These are phyloP conservation scores for Daldinia vernicosa DNA, from an alignment of 495 filamentous ascomycete species.

Conservation along the genomic window DNA sequence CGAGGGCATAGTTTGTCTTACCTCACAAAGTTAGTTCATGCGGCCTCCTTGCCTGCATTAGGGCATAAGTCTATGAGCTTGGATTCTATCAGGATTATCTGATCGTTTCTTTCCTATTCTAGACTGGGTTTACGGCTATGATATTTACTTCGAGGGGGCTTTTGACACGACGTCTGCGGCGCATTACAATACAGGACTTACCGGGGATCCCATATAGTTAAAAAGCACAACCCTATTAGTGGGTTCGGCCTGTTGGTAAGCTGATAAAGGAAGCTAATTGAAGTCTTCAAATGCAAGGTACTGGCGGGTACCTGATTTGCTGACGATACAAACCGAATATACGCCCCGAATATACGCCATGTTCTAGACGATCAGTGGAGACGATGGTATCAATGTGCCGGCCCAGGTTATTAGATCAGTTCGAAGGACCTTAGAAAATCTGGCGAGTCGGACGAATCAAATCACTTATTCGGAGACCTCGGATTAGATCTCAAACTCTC, in stretches of 20 bases:
- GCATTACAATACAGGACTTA: not conserved
- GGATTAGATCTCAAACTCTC: not conserved
- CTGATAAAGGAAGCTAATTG: constrained; percentile 1
- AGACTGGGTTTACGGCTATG: not conserved
- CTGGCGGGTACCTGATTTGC: not conserved
- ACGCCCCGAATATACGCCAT: not conserved
- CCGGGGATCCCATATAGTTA: not conserved
- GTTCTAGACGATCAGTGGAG: not conserved
- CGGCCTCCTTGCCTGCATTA: constrained; percentile 13
- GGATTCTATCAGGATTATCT: constrained; percentile 1
- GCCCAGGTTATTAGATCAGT: not conserved
- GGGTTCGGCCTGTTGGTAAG: not conserved
- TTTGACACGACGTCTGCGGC: not conserved
- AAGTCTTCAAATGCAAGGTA: not conserved
- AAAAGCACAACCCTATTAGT: not conserved
- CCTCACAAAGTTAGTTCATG: constrained; percentile 2
- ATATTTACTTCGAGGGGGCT: not conserved
- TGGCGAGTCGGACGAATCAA: not conserved
- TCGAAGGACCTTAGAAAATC: not conserved
- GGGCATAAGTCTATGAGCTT: constrained; percentile 1
- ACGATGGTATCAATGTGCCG: not conserved
- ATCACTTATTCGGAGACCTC: not conserved
- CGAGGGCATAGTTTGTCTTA: constrained; percentile 13
- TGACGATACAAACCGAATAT: not conserved
- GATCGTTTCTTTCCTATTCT: constrained; percentile 22